Base-by-base conservation (phyloP, 305 asterid genomes). In the Solanum chacoense region DNA sequence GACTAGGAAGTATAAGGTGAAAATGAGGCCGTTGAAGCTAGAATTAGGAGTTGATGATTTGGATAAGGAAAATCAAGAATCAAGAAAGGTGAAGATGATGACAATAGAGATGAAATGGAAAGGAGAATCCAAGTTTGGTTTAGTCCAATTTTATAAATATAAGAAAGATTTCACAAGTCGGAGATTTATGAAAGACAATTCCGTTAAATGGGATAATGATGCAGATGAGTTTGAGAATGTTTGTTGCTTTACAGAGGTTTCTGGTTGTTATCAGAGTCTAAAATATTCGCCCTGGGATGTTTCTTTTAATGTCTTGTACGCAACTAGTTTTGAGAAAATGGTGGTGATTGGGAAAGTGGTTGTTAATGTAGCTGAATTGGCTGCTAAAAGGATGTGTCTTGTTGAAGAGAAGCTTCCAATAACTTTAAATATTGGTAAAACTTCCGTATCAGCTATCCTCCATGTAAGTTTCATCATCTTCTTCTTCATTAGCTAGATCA, bases 71-170 rank as follows among this genome's bases (percentile, higher is more conserved):
- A 90, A 63, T 75, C 86, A 85, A 16, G 87, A 38, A 6, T 90
- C 73, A 34, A 78, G 63, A 4, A 90, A 85, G 6, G 34, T 14
- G 7, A 88, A 85, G 36, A 31, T n/a, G 76, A 72, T 93, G 88
- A 93, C 94, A 40, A 69, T 94, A 69, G 90, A 88, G 83, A 72
- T 94, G 26, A 94, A 92, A 89, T 95, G 98, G 98, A 93, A 92
- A 92, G 96, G 96, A 14, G 95, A 93, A 90, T 91, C 92, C 22
- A 94, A 87, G 91, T 88, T 92, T 29, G 94, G 93, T n/a, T 79
- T 94, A 80, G 90, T 90, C 80, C 94, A 93, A 22, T 93, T 94
- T 84, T 90, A 92, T 24, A 37, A 71, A n/a, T 78, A 91, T 84
- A 87, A 90, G 89, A 89, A 32, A 7, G 92, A 91, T n/a, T 93